Percentiles rank a stretch among this genome's conserved stretches.
Conservation (phyloP, 1,284 basidiomycete species). For the Papiliotrema terrestris region DNA sequence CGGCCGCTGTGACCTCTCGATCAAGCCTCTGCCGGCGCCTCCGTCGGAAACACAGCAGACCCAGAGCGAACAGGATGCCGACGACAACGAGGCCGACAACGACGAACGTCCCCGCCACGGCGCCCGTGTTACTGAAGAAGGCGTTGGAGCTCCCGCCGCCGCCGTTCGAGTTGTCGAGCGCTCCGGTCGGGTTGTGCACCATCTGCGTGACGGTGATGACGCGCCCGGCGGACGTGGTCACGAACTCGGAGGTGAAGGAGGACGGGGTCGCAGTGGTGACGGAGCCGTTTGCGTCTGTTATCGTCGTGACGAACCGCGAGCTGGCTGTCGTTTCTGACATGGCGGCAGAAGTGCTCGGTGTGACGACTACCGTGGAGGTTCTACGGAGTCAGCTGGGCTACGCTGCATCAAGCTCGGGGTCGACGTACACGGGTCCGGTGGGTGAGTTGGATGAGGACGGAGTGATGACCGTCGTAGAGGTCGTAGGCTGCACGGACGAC, state of each 20-base stretch:
- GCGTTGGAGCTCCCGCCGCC: constrained; percentile 26
- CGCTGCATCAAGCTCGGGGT: neutral
- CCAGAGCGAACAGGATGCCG: constrained; percentile 44
- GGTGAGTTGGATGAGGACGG: neutral
- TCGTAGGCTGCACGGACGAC: constrained; percentile 2
- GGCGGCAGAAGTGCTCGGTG: constrained; percentile 1
- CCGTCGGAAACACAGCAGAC: constrained; percentile 45
- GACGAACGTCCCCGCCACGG: constrained; percentile 50
- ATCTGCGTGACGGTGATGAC: constrained; percentile 46
- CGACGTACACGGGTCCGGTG: neutral
- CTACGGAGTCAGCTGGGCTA: constrained; percentile 10
- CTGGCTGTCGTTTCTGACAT: constrained; percentile 23
- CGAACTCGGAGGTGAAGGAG: constrained; percentile 34
- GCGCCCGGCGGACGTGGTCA: constrained; percentile 39
- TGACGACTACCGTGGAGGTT: constrained; percentile 23
- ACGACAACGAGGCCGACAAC: constrained; percentile 51
- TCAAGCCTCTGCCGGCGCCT: constrained; percentile 47
- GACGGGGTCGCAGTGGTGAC: constrained; percentile 36
- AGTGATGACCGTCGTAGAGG: neutral
- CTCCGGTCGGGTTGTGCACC: constrained; percentile 45
- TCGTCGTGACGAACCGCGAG: constrained; percentile 30
- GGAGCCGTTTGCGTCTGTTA: constrained; percentile 36
- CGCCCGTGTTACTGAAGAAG: constrained; percentile 48
- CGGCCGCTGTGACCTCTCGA: constrained; percentile 50
- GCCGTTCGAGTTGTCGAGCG: constrained; percentile 31